Evolutionary conservation across 2,329 filamentous ascomycete genomes (phyloP).

Genomic region (Ceratocystis cubensis): DNA sequence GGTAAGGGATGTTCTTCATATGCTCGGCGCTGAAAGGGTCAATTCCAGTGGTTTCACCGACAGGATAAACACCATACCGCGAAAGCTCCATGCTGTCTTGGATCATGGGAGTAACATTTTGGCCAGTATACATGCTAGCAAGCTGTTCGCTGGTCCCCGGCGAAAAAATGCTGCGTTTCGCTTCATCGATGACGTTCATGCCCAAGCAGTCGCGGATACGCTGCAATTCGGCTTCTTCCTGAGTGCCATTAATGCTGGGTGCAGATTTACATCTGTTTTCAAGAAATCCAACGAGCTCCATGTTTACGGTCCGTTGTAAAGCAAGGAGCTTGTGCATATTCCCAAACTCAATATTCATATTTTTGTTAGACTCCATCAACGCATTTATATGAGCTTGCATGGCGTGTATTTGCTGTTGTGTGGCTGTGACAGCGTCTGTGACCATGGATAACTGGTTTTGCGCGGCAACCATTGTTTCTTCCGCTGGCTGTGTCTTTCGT

Average conservation of each 20-base stretch:
- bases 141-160: slow-evolving; percentile 17
- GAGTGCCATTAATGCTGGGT: slow-evolving; percentile 16
- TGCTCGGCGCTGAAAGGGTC: slow-evolving; percentile 92
- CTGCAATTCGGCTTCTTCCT: slow-evolving; percentile 32
- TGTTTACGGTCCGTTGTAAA: slow-evolving; percentile 43
- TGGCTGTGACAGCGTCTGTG: slow-evolving; percentile 14
- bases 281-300: slow-evolving; percentile 45
- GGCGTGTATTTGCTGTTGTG: slow-evolving; percentile 36
- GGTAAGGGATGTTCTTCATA: slow-evolving; percentile 84
- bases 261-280: slow-evolving; percentile 19
- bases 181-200: slow-evolving; percentile 4
- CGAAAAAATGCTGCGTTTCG: slow-evolving; percentile 19
- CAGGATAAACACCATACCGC: slow-evolving; percentile 70
- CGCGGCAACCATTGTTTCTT: slow-evolving; percentile 72
- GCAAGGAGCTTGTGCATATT: slow-evolving; percentile 49
- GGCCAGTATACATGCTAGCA: slow-evolving; percentile 16
- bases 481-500: slow-evolving; percentile 54
- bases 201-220: slow-evolving; percentile 34
- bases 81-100: slow-evolving; percentile 44
- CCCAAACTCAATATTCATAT: slow-evolving; percentile 50
- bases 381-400: slow-evolving; percentile 77
- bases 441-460: slow-evolving; percentile 45
- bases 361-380: slow-evolving; percentile 50
- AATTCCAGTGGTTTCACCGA: slow-evolving; percentile 81
- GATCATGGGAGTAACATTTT: slow-evolving; percentile 33